These are phyloP conservation scores for Cordyceps farinosa DNA, from an alignment of 2,329 filamentous ascomycete genomes.

Conservation along the genomic window DNA sequence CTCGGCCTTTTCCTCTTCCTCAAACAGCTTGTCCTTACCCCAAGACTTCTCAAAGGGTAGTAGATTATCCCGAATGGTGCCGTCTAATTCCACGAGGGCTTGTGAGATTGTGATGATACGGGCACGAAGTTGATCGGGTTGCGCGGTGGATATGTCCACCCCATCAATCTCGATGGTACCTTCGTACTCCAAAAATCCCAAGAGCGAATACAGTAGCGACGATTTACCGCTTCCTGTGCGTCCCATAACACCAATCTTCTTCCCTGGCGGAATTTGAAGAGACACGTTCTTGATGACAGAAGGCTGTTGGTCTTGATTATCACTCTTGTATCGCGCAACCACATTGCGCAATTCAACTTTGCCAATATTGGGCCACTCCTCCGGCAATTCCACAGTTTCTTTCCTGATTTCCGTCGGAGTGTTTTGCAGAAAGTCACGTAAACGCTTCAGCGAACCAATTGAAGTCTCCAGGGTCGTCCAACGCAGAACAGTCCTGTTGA, in stretches of 20 bases:
- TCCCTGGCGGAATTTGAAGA: not conserved
- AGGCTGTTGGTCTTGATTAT: not conserved
- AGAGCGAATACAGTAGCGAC: not conserved
- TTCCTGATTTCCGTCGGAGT: not conserved
- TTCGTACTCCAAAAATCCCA: not conserved
- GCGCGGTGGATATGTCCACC: not conserved
- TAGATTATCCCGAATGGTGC: not conserved
- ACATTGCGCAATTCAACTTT: not conserved
- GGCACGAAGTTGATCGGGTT: not conserved
- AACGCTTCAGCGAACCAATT: not conserved
- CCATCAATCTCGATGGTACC: constrained; percentile 11
- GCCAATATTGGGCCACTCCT: not conserved
- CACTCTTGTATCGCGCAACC: not conserved
- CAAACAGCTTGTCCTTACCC: not conserved
- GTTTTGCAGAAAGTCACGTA: not conserved
- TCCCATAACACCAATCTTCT: not conserved
- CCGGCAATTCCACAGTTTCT: not conserved
- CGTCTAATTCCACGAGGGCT: constrained; percentile 21
- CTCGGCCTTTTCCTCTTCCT: not conserved
- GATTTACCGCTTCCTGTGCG: constrained; percentile 11
- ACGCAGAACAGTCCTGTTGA: not conserved
- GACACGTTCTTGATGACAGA: not conserved
- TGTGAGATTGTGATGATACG: constrained; percentile 22
- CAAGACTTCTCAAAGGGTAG: not conserved
- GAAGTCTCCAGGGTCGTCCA: constrained; percentile 1